A percentile compares a stretch with the other conserved stretches of the same genome.
These are phyloP conservation scores for Acacia crassicarpa DNA, from an alignment of 306 rosid species.

Conservation along the genomic window DNA sequence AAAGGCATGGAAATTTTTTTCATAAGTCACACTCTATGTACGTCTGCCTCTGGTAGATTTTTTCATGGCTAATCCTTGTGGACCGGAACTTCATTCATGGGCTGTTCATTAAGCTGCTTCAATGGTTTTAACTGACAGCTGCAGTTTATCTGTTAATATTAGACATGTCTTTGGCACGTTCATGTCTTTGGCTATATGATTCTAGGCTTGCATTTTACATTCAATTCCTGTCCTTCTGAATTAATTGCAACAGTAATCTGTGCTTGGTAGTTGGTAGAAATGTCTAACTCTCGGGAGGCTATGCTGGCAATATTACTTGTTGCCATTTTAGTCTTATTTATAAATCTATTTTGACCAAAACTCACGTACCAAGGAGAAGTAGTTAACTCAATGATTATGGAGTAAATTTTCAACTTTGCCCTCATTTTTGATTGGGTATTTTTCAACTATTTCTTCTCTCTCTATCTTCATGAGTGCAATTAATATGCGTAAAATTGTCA, in stretches of 20 bases:
- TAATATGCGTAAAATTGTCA: no score
- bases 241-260: not conserved
- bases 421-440: no score
- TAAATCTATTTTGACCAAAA: no score
- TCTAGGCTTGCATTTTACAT: not conserved
- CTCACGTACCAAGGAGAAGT: no score
- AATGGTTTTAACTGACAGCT: not conserved
- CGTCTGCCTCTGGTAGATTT: not conserved
- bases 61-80: not conserved
- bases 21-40: no score
- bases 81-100: not conserved
- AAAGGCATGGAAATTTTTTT: not conserved
- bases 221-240: not conserved
- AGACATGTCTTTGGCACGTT: not conserved
- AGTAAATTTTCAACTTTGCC: no score
- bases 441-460: no score
- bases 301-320: not conserved
- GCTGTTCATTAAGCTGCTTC: not conserved
- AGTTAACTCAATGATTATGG: no score
- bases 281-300: not conserved
- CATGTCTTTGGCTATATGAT: no score
- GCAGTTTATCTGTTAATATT: not conserved
- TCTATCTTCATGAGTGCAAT: no score
- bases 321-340: no score
- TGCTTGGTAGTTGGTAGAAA: not conserved